Evolutionary conservation across 2,329 filamentous ascomycete genomes (phyloP).

Genomic region (Diaporthe vexans): DNA sequence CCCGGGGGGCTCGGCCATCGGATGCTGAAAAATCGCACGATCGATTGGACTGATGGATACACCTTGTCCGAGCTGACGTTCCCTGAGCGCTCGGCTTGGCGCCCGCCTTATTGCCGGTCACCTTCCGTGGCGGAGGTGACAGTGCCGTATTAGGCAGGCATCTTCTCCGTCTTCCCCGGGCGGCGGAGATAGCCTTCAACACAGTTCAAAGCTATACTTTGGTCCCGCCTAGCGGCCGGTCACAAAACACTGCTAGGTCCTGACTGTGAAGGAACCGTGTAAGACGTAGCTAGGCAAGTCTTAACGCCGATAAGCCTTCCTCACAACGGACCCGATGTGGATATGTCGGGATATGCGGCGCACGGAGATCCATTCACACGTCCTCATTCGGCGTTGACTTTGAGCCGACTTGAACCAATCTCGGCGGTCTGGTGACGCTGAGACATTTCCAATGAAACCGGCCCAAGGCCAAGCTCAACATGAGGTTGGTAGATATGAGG

Average conservation of each 20-base stretch:
- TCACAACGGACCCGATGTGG: neutral
- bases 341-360: neutral
- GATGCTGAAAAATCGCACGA: neutral
- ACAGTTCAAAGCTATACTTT: neutral
- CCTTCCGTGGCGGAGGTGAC: neutral
- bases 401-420: conserved; percentile 3
- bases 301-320: neutral
- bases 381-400: conserved; percentile 4
- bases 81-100: neutral
- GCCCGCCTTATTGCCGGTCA: conserved; percentile 17
- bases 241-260: neutral
- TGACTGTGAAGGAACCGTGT: neutral
- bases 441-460: neutral
- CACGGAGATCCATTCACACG: neutral
- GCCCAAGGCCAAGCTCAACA: neutral
- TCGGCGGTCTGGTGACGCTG: neutral
- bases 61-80: conserved; percentile 11
- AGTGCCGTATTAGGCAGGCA: neutral
- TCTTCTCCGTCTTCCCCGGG: conserved; percentile 4
- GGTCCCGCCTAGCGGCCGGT: too few species aligned
- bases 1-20: neutral
- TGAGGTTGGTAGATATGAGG: neutral
- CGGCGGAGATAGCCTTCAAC: neutral
- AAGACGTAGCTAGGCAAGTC: neutral
- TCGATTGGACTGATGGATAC: neutral